These are phyloP conservation scores for Calonectria leucothoes DNA, from an alignment of 2,329 filamentous ascomycete species.

Conservation along the genomic window DNA sequence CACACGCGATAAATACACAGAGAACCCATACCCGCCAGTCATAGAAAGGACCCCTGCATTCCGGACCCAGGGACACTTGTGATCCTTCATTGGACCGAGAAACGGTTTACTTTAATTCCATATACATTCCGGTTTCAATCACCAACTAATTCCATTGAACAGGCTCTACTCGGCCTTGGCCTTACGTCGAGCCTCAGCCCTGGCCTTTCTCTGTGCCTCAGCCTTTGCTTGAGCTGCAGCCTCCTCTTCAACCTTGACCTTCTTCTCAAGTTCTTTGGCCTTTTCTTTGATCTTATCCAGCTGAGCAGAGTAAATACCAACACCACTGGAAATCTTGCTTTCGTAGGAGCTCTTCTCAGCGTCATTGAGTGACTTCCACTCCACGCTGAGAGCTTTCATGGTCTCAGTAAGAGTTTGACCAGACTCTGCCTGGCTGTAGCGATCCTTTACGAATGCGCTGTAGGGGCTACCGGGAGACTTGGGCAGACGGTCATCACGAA, in stretches of 20 bases:
- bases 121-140: background rate
- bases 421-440: conserved; percentile 37
- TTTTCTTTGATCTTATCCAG: conserved; percentile 41
- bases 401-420: conserved; percentile 27
- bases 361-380: conserved; percentile 15
- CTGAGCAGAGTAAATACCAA: conserved; percentile 29
- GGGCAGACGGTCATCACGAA: conserved; percentile 62
- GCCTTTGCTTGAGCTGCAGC: conserved; percentile 6
- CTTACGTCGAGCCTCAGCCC: background rate
- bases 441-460: conserved; percentile 50
- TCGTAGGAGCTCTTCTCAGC: conserved; percentile 56
- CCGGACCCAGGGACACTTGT: background rate
- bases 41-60: conserved; percentile 8
- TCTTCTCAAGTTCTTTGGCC: conserved; percentile 46
- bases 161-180: conserved; percentile 6
- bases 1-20: background rate
- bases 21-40: background rate
- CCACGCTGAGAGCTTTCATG: conserved; percentile 48
- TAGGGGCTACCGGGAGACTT: conserved; percentile 50
- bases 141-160: background rate
- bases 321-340: conserved; percentile 40
- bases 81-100: background rate
- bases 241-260: conserved; percentile 36
- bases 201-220: background rate
- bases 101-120: background rate